Conservation (phyloP, 106 monocot genomes). For the Platanthera zijinensis region DNA sequence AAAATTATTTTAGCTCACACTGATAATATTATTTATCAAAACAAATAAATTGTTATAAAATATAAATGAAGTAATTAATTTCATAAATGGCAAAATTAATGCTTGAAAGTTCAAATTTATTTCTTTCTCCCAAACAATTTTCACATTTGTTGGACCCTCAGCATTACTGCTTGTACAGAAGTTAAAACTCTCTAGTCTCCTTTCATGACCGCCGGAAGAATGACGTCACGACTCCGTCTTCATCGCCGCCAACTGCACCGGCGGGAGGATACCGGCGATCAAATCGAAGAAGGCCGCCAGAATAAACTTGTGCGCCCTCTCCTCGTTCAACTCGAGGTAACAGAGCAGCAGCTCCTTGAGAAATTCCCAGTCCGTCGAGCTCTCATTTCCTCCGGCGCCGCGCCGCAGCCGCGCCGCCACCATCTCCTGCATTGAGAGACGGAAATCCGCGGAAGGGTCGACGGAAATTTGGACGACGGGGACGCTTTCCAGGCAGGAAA, state of each 20-base stretch:
- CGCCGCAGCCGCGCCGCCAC: constrained; percentile 17
- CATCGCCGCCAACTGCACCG: background rate
- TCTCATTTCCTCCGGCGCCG: too few relatives aligned
- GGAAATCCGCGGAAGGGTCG: constrained; percentile 45
- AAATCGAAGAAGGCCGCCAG: constrained; percentile 27
- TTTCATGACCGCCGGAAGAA: background rate
- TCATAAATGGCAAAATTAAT: too few relatives aligned
- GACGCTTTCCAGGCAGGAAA: constrained; percentile 7
- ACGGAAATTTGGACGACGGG: constrained; percentile 27
- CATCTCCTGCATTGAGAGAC: constrained; percentile 56
- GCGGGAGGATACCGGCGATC: background rate
- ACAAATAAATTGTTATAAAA: too few relatives aligned
- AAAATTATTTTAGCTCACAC: too few relatives aligned
- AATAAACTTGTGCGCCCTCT: constrained; percentile 22
- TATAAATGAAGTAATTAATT: too few relatives aligned
- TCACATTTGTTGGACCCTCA: too few relatives aligned
- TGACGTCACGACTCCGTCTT: constrained; percentile 7
- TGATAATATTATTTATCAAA: too few relatives aligned
- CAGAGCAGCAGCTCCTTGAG: constrained; percentile 35
- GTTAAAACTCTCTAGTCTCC: too few relatives aligned
- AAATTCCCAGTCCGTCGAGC: constrained; percentile 24
- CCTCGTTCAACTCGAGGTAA: constrained; percentile 30
- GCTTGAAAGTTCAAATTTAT: too few relatives aligned
- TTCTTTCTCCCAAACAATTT: too few relatives aligned
- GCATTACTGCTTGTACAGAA: too few relatives aligned